Base-by-base conservation (phyloP, 805 yeast species). In the Candida maltosa region DNA sequence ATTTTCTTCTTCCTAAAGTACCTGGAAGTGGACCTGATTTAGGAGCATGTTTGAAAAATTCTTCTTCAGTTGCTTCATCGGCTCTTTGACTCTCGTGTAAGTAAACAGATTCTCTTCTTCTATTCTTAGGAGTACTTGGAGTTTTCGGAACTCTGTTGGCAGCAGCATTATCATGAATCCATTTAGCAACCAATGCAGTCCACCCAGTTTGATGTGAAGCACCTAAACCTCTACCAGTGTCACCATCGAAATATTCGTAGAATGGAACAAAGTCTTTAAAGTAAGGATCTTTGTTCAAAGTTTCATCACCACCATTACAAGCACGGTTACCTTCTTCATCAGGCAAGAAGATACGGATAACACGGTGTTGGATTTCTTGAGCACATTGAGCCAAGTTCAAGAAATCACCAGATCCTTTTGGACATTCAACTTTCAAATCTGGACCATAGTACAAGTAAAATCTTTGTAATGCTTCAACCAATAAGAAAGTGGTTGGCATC, bases 121-220 rank as follows among this genome's bases (percentile, higher is more conserved):
- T 28, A 14, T 34, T 30, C 5, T 28, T 8, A 16, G 56, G 66
- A 22, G 68, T 54, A 6, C 49, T 42, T 18, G 69, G 70, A 11
- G 70, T 57, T 47, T 60, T 53, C n/a, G 80, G 76, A 16, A 71
- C 52, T 42, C 80, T 61, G 53, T 81, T 78, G 0, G 87, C 73
- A 30, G 78, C 73, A 40, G 96, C 96, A 29, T 85, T 84, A 61
- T 89, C 91, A 54, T 85, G 93, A 52, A 89, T 86, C 76, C 88
- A 78, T 61, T 91, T 84, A 28, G 95, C 95, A 34, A 87, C 93
- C 30, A 89, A 70, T 0, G 95, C 89, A 1, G 96, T 88, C 97
- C 97, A 88, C 9, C 97, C 97, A 69, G 88, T 83, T 64, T 88
- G 97, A 65, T 89, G 96, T 34, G 88, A 80, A 2, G 96, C 87